Conservation (phyloP, 768 basidiomycete species). For the Filobasidium floriforme region DNA sequence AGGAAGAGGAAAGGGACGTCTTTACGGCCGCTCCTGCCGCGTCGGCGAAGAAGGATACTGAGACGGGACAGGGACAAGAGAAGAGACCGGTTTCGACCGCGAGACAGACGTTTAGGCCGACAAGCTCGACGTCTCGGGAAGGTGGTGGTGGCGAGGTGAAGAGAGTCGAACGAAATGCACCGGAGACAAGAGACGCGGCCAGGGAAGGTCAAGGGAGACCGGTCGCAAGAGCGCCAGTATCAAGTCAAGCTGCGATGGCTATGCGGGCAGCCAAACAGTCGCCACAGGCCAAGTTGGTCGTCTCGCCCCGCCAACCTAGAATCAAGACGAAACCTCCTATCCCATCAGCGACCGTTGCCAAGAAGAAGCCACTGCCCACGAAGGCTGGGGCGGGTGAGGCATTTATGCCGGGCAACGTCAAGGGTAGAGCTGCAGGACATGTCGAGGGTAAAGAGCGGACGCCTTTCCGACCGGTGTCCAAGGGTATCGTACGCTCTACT, state of each 20-base stretch:
- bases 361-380: conserved; percentile 6
- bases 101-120: conserved; percentile 9
- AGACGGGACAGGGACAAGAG: background rate
- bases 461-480: background rate
- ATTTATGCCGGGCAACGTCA: background rate
- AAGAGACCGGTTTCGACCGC: background rate
- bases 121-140: background rate
- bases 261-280: background rate
- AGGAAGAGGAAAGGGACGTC: conserved; percentile 4
- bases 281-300: conserved; percentile 14
- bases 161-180: background rate
- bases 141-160: background rate
- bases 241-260: background rate
- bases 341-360: conserved; percentile 10
- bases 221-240: background rate
- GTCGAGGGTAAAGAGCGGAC: conserved; percentile 6
- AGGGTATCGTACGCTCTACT: background rate
- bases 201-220: background rate
- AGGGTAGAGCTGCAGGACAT: background rate
- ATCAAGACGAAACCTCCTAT: conserved; percentile 17
- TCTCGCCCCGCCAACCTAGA: conserved; percentile 14
- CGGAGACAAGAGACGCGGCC: background rate
- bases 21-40: background rate
- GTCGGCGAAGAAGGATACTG: background rate
- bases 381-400: background rate